Percentiles rank a stretch among this genome's conserved stretches.
phyloP scores from a whole-genome alignment of 768 basidiomycete species.

The Tephrocybe sp. region DNA sequence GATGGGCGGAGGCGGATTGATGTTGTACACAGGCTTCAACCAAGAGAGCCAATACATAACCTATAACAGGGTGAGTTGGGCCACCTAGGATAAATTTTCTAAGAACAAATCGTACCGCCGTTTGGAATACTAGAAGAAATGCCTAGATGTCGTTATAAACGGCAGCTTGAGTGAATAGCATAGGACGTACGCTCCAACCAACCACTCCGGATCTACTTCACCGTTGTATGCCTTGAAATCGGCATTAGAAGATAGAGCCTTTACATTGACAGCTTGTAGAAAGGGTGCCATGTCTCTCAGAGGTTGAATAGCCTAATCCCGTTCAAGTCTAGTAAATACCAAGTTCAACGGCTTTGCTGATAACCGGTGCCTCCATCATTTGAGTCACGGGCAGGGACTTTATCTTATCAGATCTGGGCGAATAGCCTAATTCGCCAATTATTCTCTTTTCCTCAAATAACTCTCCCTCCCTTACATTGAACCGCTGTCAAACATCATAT shows the following conservation, averaged over 20 bases:
- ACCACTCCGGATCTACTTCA: slow-evolving; percentile 45
- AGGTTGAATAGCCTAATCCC: neutral
- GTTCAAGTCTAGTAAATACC: no score
- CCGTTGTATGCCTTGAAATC: slow-evolving; percentile 31
- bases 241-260: slow-evolving; percentile 11
- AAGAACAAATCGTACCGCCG: slow-evolving; percentile 38
- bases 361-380: no score
- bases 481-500: no score
- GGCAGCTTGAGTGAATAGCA: slow-evolving; percentile 2
- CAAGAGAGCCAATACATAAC: slow-evolving; percentile 55
- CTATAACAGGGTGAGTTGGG: slow-evolving; percentile 27
- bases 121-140: slow-evolving; percentile 41
- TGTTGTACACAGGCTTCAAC: slow-evolving; percentile 52
- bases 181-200: slow-evolving; percentile 39
- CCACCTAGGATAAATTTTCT: neutral
- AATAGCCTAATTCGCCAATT: no score
- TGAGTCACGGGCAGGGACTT: no score
- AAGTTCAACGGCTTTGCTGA: no score
- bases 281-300: slow-evolving; percentile 39
- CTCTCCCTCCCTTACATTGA: no score
- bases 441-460: no score
- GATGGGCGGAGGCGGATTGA: slow-evolving; percentile 42
- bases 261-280: slow-evolving; percentile 30
- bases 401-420: no score
- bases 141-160: slow-evolving; percentile 5